Conservation (phyloP, 1,284 basidiomycete species). For the Stygiomarasmius scandens region DNA sequence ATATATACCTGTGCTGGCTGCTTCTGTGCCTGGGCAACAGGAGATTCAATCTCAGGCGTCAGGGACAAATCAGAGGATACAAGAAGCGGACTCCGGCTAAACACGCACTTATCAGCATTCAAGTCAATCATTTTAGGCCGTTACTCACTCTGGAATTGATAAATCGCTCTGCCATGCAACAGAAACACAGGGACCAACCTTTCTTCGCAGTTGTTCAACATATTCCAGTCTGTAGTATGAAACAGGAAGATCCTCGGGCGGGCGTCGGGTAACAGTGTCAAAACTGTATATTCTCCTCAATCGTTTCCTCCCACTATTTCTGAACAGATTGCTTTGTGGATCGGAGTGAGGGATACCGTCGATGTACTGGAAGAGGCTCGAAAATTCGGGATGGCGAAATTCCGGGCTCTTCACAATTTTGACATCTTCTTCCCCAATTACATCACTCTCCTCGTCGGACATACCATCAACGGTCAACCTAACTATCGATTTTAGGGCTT, state of each 20-base stretch:
- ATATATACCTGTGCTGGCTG: too few relatives aligned
- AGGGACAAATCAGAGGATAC: too few relatives aligned
- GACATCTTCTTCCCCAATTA: background rate
- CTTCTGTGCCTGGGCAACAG: too few relatives aligned
- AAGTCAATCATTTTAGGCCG: too few relatives aligned
- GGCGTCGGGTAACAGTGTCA: background rate
- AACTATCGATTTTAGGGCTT: background rate
- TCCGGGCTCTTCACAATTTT: background rate
- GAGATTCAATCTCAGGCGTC: too few relatives aligned
- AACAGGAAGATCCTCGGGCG: background rate
- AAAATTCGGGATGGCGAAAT: background rate
- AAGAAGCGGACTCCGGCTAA: too few relatives aligned
- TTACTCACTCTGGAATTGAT: too few relatives aligned
- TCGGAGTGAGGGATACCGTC: too few relatives aligned
- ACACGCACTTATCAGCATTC: too few relatives aligned
- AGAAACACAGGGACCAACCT: too few relatives aligned
- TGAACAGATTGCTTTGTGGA: background rate
- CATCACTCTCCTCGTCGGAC: background rate
- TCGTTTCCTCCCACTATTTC: background rate
- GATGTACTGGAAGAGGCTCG: background rate
- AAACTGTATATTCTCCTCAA: background rate
- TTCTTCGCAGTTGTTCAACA: background rate
- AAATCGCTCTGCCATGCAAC: too few relatives aligned
- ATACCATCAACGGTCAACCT: background rate
- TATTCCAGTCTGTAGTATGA: background rate